phyloP scores from a whole-genome alignment of 208 protist species.

The Leishmania tarentolae region DNA sequence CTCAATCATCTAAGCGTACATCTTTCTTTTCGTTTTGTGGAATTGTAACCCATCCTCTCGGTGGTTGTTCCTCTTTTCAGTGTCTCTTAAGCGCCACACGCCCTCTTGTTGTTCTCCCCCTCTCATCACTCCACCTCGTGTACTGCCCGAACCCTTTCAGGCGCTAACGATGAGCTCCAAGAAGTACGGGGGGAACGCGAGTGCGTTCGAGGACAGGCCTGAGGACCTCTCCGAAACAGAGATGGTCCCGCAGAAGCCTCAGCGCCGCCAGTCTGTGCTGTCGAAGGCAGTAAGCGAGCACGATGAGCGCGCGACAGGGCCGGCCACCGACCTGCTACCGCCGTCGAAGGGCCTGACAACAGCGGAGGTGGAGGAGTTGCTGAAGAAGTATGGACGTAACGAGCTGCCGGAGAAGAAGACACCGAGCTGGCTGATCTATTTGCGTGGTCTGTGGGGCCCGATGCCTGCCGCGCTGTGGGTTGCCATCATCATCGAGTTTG shows the following conservation, averaged over 20 bases:
- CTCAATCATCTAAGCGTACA: conserved; percentile 74
- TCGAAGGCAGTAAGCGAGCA: conserved; percentile 82
- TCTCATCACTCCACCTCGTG: neutral
- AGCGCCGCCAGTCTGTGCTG: conserved; percentile 70
- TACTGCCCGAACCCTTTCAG: neutral
- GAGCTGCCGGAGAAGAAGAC: conserved; percentile 78
- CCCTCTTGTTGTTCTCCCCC: neutral
- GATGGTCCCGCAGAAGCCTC: conserved; percentile 52
- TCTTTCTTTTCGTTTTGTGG: conserved; percentile 15
- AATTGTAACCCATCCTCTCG: conserved; percentile 14
- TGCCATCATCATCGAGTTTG: conserved; percentile 90
- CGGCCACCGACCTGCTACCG: conserved; percentile 36
- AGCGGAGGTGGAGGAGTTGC: conserved; percentile 60
- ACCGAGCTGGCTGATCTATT: conserved; percentile 81
- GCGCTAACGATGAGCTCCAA: conserved; percentile 36
- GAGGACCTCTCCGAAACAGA: conserved; percentile 31
- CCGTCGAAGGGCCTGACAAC: conserved; percentile 70
- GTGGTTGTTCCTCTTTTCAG: too few relatives aligned
- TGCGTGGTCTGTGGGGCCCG: conserved; percentile 80
- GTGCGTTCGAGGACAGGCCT: conserved; percentile 39
- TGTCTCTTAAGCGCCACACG: neutral
- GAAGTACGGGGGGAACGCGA: conserved; percentile 24
- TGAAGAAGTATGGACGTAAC: conserved; percentile 75
- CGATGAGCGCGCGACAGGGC: conserved; percentile 37
- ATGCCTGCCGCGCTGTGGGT: conserved; percentile 91